Evolutionary conservation across 805 yeast species (phyloP), one percentile per base, ranked within the genome.

Genomic region (Hanseniaspora hatyaiensis): DNA sequence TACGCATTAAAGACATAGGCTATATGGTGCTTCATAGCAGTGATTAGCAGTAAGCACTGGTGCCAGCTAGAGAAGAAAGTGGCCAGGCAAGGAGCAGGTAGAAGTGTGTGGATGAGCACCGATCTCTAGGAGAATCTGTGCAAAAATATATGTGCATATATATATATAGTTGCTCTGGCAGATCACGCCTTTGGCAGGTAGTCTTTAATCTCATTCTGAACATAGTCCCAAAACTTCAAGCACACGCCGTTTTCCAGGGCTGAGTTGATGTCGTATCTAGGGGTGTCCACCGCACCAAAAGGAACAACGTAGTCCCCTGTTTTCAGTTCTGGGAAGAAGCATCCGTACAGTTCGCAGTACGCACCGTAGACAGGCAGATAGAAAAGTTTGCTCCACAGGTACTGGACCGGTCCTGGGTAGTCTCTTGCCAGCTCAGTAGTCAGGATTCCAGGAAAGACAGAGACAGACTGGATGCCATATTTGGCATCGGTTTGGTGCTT

Each of bases 381-480:
- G n/a, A 52, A 34, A 8, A 59, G 30, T 13, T 51, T 45, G n/a
- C 44, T 46, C 28, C 47, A 37, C 8, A 58, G 3, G 12, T 20
- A 38, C 19, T 40, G 50, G n/a, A 45, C 22, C 9, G 56, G 18
- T 4, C 33, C 28, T 5, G 54, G 50, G 51, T 56, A 55, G 40
- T 57, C 56, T 55, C 65, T 60, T 23, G 54, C 54, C 44, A 66
- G 51, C 3, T 59, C 64, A 8, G 66, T 63, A 12, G 54, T 57
- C 39, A 66, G 50, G 34, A 53, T 53, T 15, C 71, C 71, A 4
- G 71, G 71, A 51, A 61, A 62, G 22, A 63, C 55, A 1, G 69
- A 61, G 1, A 59, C 58, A 22, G 64, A 60, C 13, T 62, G 56
- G 40, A 65, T 58, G 8, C 62, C 61, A 5, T 57, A 56, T n/a